Conservation (phyloP, 148 eudicot species). For the Rhododendron griersonianum region DNA sequence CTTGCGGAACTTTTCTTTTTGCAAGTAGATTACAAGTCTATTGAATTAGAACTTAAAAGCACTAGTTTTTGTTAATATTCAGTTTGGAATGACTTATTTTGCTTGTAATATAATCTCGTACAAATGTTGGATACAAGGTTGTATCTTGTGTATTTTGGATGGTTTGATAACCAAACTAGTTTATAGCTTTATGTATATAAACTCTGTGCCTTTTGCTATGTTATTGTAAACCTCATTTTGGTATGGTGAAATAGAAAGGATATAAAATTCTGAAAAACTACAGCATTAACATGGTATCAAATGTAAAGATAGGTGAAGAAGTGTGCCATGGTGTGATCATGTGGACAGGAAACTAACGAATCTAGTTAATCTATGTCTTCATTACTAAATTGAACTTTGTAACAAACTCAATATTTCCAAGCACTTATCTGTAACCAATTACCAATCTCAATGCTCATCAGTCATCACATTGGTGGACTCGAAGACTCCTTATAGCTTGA, state of each 20-base stretch:
- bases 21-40: no score
- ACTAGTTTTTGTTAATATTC: neutral
- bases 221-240: neutral
- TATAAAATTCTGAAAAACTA: neutral
- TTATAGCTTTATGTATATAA: no score
- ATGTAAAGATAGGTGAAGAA: neutral
- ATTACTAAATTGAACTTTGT: no score
- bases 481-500: no score
- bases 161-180: neutral
- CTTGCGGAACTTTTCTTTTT: neutral
- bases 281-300: neutral
- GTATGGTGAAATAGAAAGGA: neutral
- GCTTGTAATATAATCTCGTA: neutral
- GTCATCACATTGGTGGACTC: neutral
- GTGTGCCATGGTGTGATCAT: no score
- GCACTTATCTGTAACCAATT: neutral
- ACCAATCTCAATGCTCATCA: neutral
- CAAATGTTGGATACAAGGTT: neutral
- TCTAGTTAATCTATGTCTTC: neutral
- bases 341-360: neutral
- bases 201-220: neutral
- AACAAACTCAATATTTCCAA: neutral
- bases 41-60: no score
- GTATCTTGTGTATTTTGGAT: neutral
- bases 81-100: no score